Conservation (phyloP, 352 stramenopile genomes). For the Phytophthora meadii region DNA sequence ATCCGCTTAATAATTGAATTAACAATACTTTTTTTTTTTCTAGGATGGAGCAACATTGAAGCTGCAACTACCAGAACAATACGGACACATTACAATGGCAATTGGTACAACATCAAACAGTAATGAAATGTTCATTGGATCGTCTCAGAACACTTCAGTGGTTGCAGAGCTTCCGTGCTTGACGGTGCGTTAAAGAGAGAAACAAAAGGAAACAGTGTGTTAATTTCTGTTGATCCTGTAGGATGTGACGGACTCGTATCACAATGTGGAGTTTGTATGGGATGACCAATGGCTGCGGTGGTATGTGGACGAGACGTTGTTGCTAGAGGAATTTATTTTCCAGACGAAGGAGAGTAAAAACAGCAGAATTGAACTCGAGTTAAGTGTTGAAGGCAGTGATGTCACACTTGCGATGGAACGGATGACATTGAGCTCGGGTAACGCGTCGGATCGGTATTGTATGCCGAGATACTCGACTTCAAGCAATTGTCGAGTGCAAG, state of each 20-base stretch:
- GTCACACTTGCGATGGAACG: conserved; percentile 28
- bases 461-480: conserved; percentile 38
- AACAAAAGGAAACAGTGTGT: background rate
- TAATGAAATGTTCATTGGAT: conserved; percentile 37
- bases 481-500: conserved; percentile 53
- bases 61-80: conserved; percentile 25
- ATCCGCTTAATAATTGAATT: background rate
- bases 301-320: conserved; percentile 57
- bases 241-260: conserved; percentile 38
- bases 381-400: conserved; percentile 23
- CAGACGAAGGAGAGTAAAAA: background rate
- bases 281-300: conserved; percentile 63
- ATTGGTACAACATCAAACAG: conserved; percentile 26
- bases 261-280: conserved; percentile 52
- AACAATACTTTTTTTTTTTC: background rate
- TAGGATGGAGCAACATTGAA: conserved; percentile 36
- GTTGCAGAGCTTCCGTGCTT: conserved; percentile 49
- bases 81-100: conserved; percentile 31
- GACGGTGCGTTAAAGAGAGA: conserved; percentile 19
- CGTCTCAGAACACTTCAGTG: conserved; percentile 42
- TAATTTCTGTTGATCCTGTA: conserved; percentile 12
- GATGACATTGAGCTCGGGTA: conserved; percentile 33
- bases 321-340: conserved; percentile 53
- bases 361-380: conserved; percentile 27
- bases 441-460: conserved; percentile 41